phyloP scores from a whole-genome alignment of 148 eudicot species.

The Pouteria glomerata region DNA sequence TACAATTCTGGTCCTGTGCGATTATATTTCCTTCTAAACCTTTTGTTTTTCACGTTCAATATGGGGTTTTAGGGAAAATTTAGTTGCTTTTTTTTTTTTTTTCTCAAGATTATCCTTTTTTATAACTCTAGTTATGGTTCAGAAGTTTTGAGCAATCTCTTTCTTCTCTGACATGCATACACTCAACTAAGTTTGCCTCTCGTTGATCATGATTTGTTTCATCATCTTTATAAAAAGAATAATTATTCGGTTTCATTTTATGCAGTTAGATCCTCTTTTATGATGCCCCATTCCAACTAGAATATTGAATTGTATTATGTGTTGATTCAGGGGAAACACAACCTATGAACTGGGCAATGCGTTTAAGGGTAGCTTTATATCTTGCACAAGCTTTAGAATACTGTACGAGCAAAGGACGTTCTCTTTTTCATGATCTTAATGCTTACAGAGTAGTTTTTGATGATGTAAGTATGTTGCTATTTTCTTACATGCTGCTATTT shows the following conservation, averaged over 20 bases:
- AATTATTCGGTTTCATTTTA: background rate
- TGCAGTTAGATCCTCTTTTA: background rate
- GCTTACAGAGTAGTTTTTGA: slow-evolving; percentile 93
- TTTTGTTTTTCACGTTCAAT: background rate
- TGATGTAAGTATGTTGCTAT: slow-evolving; percentile 59
- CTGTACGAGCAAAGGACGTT: slow-evolving; percentile 84
- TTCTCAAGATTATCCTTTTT: background rate
- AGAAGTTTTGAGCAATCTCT: background rate
- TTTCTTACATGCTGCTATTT: no score
- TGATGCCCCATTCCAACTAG: background rate
- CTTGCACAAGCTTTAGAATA: slow-evolving; percentile 94
- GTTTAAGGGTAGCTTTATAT: slow-evolving; percentile 85
- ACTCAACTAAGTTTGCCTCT: background rate
- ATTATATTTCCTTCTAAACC: background rate
- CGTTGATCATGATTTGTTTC: background rate
- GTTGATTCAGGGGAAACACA: slow-evolving; percentile 72
- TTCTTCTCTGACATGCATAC: background rate
- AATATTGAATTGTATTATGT: slow-evolving; percentile 11
- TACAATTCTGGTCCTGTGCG: background rate
- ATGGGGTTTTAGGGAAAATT: background rate
- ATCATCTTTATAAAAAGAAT: background rate
- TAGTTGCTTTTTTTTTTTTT: background rate
- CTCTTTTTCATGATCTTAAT: slow-evolving; percentile 93
- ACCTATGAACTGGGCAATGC: slow-evolving; percentile 97
- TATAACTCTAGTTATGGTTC: background rate